Percentiles rank a stretch among this genome's conserved stretches.
These are phyloP conservation scores for Isatis tinctoria DNA, from an alignment of 345 rosid genomes.

Conservation along the genomic window DNA sequence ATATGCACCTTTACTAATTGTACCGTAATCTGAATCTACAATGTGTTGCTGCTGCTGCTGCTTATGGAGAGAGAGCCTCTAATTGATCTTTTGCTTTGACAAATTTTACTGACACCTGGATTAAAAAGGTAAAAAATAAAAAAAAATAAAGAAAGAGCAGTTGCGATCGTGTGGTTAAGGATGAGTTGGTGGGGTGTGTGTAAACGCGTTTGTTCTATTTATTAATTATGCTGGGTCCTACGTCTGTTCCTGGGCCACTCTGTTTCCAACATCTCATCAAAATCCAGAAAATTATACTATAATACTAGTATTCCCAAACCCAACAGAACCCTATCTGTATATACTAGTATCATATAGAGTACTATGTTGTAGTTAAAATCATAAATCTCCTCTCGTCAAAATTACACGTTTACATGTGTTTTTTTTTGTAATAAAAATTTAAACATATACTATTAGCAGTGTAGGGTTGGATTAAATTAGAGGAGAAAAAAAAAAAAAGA, in stretches of 20 bases:
- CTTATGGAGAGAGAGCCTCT: neutral
- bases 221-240: conserved; percentile 26
- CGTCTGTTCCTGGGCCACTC: conserved; percentile 3
- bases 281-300: neutral
- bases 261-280: neutral
- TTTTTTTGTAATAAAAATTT: too few species aligned
- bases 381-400: neutral
- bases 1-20: neutral
- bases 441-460: too few species aligned
- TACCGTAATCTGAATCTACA: neutral
- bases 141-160: neutral
- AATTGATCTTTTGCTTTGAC: neutral
- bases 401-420: neutral
- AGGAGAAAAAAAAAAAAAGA: neutral
- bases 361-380: neutral
- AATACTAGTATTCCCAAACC: too few species aligned
- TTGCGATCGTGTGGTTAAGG: conserved; percentile 31
- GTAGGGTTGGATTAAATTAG: neutral
- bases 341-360: too few species aligned
- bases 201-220: conserved; percentile 17
- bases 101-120: neutral
- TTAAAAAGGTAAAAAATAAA: neutral
- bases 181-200: neutral
- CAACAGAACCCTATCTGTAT: too few species aligned
- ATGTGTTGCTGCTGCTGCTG: neutral